A percentile compares a stretch with the other conserved stretches of the same genome.
Evolutionary conservation across 371 early-diverging fungal species (phyloP).

Genomic region (Circinella minor): DNA sequence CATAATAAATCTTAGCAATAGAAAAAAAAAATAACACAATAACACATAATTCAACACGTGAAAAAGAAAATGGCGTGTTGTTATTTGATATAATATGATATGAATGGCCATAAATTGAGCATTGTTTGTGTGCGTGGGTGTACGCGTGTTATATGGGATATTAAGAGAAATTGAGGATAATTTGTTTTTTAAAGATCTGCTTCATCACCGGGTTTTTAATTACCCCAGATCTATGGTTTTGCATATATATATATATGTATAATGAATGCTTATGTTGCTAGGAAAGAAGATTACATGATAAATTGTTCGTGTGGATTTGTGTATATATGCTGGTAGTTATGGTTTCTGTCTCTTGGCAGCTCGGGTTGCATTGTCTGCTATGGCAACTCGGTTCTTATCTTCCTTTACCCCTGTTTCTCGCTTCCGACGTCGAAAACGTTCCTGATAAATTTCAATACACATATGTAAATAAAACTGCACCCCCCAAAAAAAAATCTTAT

Average conservation of each 20-base stretch:
- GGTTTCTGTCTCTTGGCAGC: constrained; percentile 10
- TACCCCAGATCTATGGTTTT: no score
- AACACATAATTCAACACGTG: neutral
- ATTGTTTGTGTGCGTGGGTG: no score
- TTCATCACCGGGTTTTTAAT: no score
- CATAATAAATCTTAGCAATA: neutral
- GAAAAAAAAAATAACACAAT: neutral
- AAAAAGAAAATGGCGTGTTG: neutral
- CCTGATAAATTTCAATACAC: neutral
- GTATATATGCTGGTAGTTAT: no score
- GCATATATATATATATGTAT: no score
- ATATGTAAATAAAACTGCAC: constrained; percentile 1
- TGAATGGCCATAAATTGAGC: no score
- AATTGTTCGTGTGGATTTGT: no score
- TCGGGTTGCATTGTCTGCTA: neutral
- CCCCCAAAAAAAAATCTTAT: neutral
- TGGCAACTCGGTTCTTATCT: neutral
- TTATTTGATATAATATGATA: no score
- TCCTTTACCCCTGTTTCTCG: neutral
- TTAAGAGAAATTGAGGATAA: no score
- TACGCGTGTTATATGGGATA: no score
- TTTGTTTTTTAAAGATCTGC: no score
- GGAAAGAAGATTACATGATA: neutral
- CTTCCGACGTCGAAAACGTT: constrained; percentile 1
- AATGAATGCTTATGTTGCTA: no score